These are phyloP conservation scores for Rhytidhysteron rufulum DNA, from an alignment of 2,329 filamentous ascomycete genomes.

Conservation along the genomic window DNA sequence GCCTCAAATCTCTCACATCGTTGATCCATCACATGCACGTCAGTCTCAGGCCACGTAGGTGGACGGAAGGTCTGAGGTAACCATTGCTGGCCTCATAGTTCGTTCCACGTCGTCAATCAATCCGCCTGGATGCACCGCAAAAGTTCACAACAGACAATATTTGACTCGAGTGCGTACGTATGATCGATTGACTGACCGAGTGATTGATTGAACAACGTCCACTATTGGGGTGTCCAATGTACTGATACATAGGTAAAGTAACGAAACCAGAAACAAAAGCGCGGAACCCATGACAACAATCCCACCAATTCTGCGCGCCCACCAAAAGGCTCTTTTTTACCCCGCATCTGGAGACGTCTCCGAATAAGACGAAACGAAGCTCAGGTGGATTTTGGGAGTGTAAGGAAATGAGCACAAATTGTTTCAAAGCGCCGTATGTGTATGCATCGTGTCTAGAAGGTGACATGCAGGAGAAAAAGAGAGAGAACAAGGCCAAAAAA, in stretches of 20 bases:
- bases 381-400: slow-evolving; percentile 1
- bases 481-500: slow-evolving; percentile 8
- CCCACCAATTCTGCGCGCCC: no score
- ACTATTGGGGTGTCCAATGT: no score
- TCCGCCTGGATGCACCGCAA: slow-evolving; percentile 13
- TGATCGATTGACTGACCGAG: no score
- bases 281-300: neutral
- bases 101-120: slow-evolving; percentile 24
- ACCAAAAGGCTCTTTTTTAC: slow-evolving; percentile 2
- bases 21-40: slow-evolving; percentile 3
- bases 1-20: neutral
- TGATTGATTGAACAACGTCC: no score
- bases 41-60: slow-evolving; percentile 9
- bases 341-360: slow-evolving; percentile 2
- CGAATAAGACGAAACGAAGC: neutral
- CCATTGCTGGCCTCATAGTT: slow-evolving; percentile 13
- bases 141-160: slow-evolving; percentile 4
- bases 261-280: neutral
- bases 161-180: no score
- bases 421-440: slow-evolving; percentile 25
- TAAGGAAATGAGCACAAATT: slow-evolving; percentile 14
- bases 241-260: neutral
- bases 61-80: slow-evolving; percentile 15
- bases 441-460: slow-evolving; percentile 24
- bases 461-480: slow-evolving; percentile 5